Evolutionary conservation across 116 monocot species (phyloP), one percentile per base, ranked within the genome.

Genomic region (Trichopus zeylanicus): DNA sequence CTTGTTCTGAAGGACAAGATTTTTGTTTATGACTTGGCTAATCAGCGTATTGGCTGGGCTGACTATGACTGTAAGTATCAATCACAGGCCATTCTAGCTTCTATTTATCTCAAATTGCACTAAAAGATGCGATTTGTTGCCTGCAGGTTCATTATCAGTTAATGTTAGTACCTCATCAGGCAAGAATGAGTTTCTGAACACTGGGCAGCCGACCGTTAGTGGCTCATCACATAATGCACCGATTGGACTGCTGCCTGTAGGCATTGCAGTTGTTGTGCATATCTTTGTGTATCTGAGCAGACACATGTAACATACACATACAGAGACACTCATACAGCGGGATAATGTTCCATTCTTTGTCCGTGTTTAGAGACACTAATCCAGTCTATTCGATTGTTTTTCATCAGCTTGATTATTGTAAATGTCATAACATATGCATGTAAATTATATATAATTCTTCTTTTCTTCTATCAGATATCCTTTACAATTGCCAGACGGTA

Each of bases 1-100:
- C 70, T 86, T 46, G 74, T 86, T 59, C 70, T 86, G 49, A 86
- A 86, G 62, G 86, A 86, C 59, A 86, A 86, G 61, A 73, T 86
- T 39, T 63, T 86, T 59, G 74, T 86, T 35, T 86, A 86, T 56
- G 86, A 86, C 61, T 61, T 86, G 62, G 77, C 67, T 27, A 81
- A 77, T 65, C 71, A 78, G 46, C 77, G 78, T 1, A 65, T 86
- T 11, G 86, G 86, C 55, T 86, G 86, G 86, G 24, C 51, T 29
- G 52, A 68, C 29, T 86, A 81, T 58, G 81, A 86, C 39, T 86
- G 86, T 86, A 66, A 86, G 86, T 69, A 5, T 38, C 51, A 21
- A 20, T 29, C 37, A 16, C 15, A 38, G 13, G 29, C 27, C 15
- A 11, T 12, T 48, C 13, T 20, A 4, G 0, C 46, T 25, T 3